Evolutionary conservation across 148 eudicot genomes (phyloP).

Genomic region (Amaranthus hypochondriacus): DNA sequence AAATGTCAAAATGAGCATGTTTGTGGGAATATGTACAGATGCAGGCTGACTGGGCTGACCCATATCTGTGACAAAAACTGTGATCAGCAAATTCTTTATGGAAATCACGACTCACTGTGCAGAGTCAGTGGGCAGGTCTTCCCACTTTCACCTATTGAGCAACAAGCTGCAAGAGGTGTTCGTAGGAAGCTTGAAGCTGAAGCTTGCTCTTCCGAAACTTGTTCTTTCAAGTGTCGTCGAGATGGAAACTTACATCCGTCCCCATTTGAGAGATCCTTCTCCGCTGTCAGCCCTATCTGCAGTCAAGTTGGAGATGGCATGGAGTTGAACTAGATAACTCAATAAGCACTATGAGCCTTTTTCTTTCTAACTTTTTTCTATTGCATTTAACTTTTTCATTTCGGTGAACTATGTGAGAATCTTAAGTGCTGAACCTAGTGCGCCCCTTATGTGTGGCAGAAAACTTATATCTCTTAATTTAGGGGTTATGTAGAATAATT

Average conservation of each 20-base stretch:
- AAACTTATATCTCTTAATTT: conserved; percentile 23
- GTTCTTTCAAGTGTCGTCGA: conserved; percentile 82
- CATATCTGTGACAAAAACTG: conserved; percentile 98
- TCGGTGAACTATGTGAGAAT: conserved; percentile 33
- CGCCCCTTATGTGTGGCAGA: conserved; percentile 35
- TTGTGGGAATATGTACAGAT: conserved; percentile 87
- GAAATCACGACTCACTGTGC: conserved; percentile 87
- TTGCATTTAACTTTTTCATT: conserved; percentile 17
- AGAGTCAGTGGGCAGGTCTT: conserved; percentile 82
- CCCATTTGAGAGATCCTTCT: conserved; percentile 86
- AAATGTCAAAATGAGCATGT: conserved; percentile 81
- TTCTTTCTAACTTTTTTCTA: conserved; percentile 24
- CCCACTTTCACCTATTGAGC: conserved; percentile 70
- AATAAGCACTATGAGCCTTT: conserved; percentile 20
- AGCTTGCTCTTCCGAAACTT: conserved; percentile 49
- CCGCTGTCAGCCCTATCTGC: conserved; percentile 87
- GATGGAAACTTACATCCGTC: conserved; percentile 64
- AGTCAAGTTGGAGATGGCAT: conserved; percentile 94
- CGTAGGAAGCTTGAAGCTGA: conserved; percentile 85
- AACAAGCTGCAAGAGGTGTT: conserved; percentile 88
- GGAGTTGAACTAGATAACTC: conserved; percentile 80
- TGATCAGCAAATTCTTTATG: conserved; percentile 88
- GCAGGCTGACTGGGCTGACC: conserved; percentile 86
- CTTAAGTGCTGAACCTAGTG: conserved; percentile 25
- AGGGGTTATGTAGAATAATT: conserved; percentile 32